Conservation (phyloP, 768 basidiomycete genomes). For the Termitomyces sp. region DNA sequence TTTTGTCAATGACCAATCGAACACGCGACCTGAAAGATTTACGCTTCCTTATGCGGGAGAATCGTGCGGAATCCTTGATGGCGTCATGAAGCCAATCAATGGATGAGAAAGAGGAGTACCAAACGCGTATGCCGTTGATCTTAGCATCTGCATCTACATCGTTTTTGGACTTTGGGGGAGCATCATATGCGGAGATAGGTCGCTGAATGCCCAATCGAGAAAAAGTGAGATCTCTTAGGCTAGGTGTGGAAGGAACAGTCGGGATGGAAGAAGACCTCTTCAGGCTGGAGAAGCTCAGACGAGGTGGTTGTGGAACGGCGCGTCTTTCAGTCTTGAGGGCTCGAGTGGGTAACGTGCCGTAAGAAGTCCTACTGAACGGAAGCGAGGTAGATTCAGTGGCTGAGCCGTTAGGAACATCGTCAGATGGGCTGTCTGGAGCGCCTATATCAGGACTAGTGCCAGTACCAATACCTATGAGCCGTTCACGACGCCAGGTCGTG, state of each 20-base stretch:
- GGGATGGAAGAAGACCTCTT: constrained; percentile 33
- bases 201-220: constrained; percentile 47
- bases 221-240: constrained; percentile 36
- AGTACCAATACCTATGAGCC: constrained; percentile 56
- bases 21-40: constrained; percentile 68
- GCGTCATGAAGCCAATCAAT: constrained; percentile 97
- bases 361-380: constrained; percentile 37
- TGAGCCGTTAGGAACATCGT: constrained; percentile 2
- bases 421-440: constrained; percentile 6
- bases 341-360: constrained; percentile 52
- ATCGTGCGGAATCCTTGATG: constrained; percentile 88
- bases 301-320: constrained; percentile 34
- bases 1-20: constrained; percentile 66
- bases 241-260: constrained; percentile 33
- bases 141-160: constrained; percentile 54
- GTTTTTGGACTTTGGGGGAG: constrained; percentile 34
- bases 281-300: constrained; percentile 25
- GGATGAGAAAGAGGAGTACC: constrained; percentile 87
- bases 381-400: constrained; percentile 34
- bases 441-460: constrained; percentile 16
- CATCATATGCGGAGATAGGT: constrained; percentile 75
- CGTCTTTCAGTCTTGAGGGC: constrained; percentile 30
- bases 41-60: constrained; percentile 64
- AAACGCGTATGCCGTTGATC: constrained; percentile 85
- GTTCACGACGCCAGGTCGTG: constrained; percentile 58